These are phyloP conservation scores for Delitschia confertaspora DNA, from an alignment of 495 filamentous ascomycete species.

Conservation along the genomic window DNA sequence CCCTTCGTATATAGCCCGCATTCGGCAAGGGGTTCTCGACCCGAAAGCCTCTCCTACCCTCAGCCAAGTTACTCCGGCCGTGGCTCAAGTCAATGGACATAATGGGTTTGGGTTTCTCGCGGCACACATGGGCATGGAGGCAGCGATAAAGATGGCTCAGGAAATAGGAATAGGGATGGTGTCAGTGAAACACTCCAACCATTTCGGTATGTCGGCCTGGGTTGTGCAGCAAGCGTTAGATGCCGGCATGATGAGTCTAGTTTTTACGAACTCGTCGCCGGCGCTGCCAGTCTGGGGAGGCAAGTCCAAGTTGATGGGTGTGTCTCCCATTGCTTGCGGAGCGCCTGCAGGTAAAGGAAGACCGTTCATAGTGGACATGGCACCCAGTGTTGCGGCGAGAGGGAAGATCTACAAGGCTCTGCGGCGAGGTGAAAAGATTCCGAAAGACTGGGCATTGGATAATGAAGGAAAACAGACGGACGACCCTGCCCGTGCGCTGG, in stretches of 20 bases:
- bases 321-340: constrained; percentile 69
- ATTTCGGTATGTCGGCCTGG: constrained; percentile 77
- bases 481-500: constrained; percentile 55
- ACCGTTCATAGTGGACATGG: constrained; percentile 72
- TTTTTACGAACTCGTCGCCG: constrained; percentile 72
- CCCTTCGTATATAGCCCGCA: constrained; percentile 63
- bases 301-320: constrained; percentile 57
- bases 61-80: constrained; percentile 54
- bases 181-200: constrained; percentile 63
- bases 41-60: constrained; percentile 48
- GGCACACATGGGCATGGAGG: constrained; percentile 52
- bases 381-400: constrained; percentile 60
- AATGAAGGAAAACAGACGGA: constrained; percentile 56
- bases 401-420: constrained; percentile 71
- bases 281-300: constrained; percentile 69
- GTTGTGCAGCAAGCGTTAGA: constrained; percentile 65
- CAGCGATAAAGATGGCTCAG: constrained; percentile 55
- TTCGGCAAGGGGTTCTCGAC: constrained; percentile 57
- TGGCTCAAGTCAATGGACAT: constrained; percentile 55
- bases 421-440: constrained; percentile 64
- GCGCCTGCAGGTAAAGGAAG: constrained; percentile 50
- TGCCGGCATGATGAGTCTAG: constrained; percentile 61
- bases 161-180: constrained; percentile 65
- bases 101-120: constrained; percentile 71
- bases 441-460: constrained; percentile 65